phyloP scores from a whole-genome alignment of 805 yeast species.

The Torulaspora gathmanii region DNA sequence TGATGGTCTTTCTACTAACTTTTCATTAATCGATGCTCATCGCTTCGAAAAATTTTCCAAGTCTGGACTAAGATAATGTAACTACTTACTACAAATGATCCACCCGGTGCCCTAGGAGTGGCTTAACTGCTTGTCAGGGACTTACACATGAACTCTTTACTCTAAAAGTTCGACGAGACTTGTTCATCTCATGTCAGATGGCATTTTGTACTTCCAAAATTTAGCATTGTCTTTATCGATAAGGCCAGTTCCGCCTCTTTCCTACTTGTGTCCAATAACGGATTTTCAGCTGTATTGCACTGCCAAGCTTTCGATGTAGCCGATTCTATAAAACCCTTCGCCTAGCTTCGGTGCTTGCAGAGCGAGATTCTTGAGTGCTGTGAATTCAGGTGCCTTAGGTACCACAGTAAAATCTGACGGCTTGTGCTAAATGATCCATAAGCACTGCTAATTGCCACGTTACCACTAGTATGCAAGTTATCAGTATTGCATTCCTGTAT shows the following conservation, averaged over 20 bases:
- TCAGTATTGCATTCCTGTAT: constrained; percentile 2
- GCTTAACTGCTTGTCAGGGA: background rate
- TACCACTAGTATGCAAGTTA: constrained; percentile 1
- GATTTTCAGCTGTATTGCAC: too few species aligned
- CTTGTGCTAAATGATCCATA: constrained; percentile 4
- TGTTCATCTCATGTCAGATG: too few species aligned
- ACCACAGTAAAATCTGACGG: background rate
- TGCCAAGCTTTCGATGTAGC: too few species aligned
- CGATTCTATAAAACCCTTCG: too few species aligned
- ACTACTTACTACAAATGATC: background rate
- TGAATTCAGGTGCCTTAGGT: background rate
- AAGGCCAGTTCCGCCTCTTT: too few species aligned
- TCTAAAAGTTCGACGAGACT: too few species aligned
- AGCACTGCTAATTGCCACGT: constrained; percentile 7
- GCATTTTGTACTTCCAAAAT: too few species aligned
- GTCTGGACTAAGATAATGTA: background rate
- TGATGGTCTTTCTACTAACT: background rate
- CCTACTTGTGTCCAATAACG: too few species aligned
- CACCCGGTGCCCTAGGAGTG: background rate
- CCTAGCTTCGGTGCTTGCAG: too few species aligned
- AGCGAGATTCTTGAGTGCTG: too few species aligned
- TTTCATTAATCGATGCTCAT: constrained; percentile 5
- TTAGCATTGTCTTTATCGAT: too few species aligned
- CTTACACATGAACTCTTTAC: background rate
- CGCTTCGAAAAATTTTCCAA: constrained; percentile 7